phyloP scores from a whole-genome alignment of 306 rosid species.

The Rubus parviflorus region DNA sequence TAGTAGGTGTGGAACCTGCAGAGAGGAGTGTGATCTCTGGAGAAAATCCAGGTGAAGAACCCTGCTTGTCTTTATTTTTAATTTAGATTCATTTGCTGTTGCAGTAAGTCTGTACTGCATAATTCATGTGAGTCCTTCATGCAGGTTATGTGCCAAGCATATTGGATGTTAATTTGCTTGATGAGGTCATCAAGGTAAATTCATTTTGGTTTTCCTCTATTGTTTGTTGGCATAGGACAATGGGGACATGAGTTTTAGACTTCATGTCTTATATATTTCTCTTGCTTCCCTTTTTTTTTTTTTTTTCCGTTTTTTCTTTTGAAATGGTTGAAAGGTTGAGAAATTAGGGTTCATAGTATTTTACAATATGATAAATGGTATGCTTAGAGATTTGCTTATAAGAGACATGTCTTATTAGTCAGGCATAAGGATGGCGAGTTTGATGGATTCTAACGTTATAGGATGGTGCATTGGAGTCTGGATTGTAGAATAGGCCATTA shows the following conservation, averaged over 20 bases:
- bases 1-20: conserved; percentile 95
- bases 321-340: not conserved
- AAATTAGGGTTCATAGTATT: not conserved
- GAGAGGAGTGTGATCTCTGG: conserved; percentile 81
- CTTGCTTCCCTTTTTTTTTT: not conserved
- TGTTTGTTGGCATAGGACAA: not conserved
- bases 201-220: not conserved
- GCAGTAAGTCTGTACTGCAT: conserved; percentile 14
- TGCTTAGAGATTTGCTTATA: not conserved
- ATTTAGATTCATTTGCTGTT: conserved; percentile 11
- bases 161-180: conserved; percentile 83
- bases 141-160: conserved; percentile 83
- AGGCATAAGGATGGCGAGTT: not conserved
- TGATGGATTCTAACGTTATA: not conserved
- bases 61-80: conserved; percentile 11
- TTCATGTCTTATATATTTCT: not conserved
- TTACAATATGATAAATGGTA: no score
- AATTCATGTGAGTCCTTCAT: conserved; percentile 26
- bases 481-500: not conserved
- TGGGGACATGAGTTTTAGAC: not conserved
- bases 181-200: conserved; percentile 90
- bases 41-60: conserved; percentile 62
- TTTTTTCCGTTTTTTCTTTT: not conserved
- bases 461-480: not conserved
- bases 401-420: not conserved